Evolutionary conservation across 202 grass and related monocot species (phyloP), one percentile per base, ranked within the genome.

Genomic region (Panicum virgatum): DNA sequence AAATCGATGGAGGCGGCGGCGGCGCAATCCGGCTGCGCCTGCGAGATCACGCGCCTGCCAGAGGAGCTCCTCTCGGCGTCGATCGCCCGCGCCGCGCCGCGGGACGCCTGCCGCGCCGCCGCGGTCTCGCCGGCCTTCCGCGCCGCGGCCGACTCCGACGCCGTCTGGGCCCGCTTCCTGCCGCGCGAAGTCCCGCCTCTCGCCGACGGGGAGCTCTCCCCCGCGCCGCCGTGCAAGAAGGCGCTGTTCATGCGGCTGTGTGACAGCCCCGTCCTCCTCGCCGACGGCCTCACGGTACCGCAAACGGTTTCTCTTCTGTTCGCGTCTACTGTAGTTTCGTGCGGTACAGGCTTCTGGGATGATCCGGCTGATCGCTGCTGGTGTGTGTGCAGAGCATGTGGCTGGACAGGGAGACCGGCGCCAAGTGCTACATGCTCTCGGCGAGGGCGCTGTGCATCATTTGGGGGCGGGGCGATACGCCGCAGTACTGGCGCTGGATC

Each of bases 391-490:
- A 88, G 90, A 81, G 75, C 9, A 38, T 81, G 25, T 80, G 83
- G 71, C 6, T 89, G 70, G 71, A 89, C 47, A 84, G 64, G 63
- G 81, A 56, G 76, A 92, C 22, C 10, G 83, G 94, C 1, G 64
- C 77, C 20, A 93, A 84, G 77, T 93, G 90, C 75, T 93, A 78
- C 40, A 89, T 87, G 88, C 29, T 93, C 27, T 93, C 88, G 4
- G 90, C 94, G 22, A 90, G 88, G 79, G 15, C 61, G 23, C 74
- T 93, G 25, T 23, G 10, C 5, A 91, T 97, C 34, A 3, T 19
- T 6, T 69, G 66, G 43, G n/a, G n/a, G n/a, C n/a, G n/a, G n/a
- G 42, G 42, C 1, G 23, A 70, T 1, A 47, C 43, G 0, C 67
- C 67, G 1, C 0, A 1, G 6, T 47, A 47, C 23, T 70, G 67